phyloP scores from a whole-genome alignment of 768 basidiomycete species.

The Sporobolomyces roseus region DNA sequence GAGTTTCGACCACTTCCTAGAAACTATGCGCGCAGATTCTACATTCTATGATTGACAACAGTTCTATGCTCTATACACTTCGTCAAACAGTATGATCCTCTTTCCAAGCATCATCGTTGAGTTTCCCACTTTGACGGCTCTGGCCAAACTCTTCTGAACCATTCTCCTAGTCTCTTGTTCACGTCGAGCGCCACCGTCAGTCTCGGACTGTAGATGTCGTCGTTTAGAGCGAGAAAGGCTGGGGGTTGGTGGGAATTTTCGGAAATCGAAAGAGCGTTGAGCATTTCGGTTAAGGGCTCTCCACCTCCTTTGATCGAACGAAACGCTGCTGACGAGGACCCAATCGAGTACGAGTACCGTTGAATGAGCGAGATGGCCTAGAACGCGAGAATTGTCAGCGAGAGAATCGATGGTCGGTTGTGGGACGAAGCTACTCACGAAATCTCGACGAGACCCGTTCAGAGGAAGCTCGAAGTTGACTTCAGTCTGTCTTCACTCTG shows the following conservation, averaged over 20 bases:
- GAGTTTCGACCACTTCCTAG: no score
- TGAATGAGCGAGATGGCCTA: slow-evolving; percentile 30
- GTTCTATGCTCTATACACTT: no score
- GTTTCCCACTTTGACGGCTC: slow-evolving; percentile 12
- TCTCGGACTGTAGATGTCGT: neutral
- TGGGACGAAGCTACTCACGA: neutral
- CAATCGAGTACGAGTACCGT: slow-evolving; percentile 34
- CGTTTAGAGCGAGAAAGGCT: slow-evolving; percentile 35
- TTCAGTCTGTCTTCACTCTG: no score
- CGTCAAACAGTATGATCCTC: no score
- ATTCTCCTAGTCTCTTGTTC: slow-evolving; percentile 4
- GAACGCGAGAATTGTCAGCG: neutral
- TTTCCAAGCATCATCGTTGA: no score
- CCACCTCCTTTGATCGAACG: slow-evolving; percentile 3
- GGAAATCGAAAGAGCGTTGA: neutral
- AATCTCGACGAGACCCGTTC: neutral
- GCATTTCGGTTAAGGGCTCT: neutral
- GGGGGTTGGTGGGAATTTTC: neutral
- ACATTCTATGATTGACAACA: no score
- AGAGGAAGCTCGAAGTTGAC: no score
- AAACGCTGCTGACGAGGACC: slow-evolving; percentile 16
- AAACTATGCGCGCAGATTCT: no score
- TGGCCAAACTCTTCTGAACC: slow-evolving; percentile 10
- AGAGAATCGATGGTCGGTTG: neutral
- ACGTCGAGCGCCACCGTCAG: neutral